Percentiles rank a stretch among this genome's conserved stretches.
Conservation (phyloP, 129 eudicot species). For the Ambrosia artemisiifolia region DNA sequence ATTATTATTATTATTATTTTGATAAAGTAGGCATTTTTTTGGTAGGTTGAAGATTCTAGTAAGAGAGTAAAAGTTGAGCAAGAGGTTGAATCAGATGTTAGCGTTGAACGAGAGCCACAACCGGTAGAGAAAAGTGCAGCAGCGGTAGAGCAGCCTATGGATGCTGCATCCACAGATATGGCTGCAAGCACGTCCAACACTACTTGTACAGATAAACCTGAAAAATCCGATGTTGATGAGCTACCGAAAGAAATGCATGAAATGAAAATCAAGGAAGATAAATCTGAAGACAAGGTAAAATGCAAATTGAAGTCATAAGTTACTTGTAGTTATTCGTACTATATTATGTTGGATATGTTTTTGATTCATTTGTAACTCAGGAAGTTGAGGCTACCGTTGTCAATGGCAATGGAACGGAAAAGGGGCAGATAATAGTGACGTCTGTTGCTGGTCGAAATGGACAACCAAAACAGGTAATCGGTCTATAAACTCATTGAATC, state of each 20-base stretch:
- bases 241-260: slow-evolving; percentile 80
- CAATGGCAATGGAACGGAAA: slow-evolving; percentile 79
- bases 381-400: slow-evolving; percentile 81
- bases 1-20: neutral
- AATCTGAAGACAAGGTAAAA: slow-evolving; percentile 50
- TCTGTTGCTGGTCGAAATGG: slow-evolving; percentile 81
- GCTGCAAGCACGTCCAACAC: slow-evolving; percentile 55
- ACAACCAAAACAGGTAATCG: slow-evolving; percentile 74
- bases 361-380: slow-evolving; percentile 35
- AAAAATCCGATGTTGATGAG: slow-evolving; percentile 49
- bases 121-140: slow-evolving; percentile 36
- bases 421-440: slow-evolving; percentile 83
- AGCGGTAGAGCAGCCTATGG: slow-evolving; percentile 38
- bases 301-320: neutral
- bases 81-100: slow-evolving; percentile 39
- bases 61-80: slow-evolving; percentile 72
- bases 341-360: neutral
- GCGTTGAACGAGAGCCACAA: slow-evolving; percentile 40
- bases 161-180: slow-evolving; percentile 41
- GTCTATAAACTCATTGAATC: slow-evolving; percentile 3
- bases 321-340: neutral
- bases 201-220: slow-evolving; percentile 34
- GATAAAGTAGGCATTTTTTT: neutral
- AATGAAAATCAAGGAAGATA: slow-evolving; percentile 69
- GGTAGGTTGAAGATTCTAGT: slow-evolving; percentile 60